Conservation (phyloP, 2,329 filamentous ascomycete species). For the Trichophyton rubrum region DNA sequence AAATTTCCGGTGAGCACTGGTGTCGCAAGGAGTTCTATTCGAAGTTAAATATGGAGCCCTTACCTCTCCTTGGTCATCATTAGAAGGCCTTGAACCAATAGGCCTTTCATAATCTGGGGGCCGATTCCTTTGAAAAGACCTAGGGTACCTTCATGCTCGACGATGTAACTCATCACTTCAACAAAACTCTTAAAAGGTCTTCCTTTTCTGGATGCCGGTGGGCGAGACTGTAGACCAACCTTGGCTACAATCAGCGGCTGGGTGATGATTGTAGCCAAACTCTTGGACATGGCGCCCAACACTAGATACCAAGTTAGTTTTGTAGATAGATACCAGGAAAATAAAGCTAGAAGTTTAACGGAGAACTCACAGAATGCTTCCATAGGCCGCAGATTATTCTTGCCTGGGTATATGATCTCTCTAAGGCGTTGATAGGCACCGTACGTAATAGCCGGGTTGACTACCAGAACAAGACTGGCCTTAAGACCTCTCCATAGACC, state of each 20-base stretch:
- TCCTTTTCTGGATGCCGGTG: conserved; percentile 68
- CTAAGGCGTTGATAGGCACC: conserved; percentile 87
- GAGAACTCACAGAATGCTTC: conserved; percentile 74
- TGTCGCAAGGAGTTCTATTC: background rate
- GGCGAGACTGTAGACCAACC: conserved; percentile 87
- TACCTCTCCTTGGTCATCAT: conserved; percentile 99
- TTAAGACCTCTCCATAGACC: conserved; percentile 93
- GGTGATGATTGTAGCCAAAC: conserved; percentile 78
- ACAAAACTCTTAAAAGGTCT: conserved; percentile 88
- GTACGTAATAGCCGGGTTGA: conserved; percentile 96
- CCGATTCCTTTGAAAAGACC: conserved; percentile 96
- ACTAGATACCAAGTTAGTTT: conserved; percentile 40
- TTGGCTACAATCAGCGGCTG: conserved; percentile 97
- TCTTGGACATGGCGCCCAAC: conserved; percentile 84
- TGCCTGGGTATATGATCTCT: conserved; percentile 63
- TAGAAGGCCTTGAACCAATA: conserved; percentile 84
- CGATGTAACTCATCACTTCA: conserved; percentile 90
- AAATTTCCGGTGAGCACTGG: background rate
- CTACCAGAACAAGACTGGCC: conserved; percentile 84
- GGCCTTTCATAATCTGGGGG: conserved; percentile 82
- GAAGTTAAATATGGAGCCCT: conserved; percentile 14
- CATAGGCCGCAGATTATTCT: conserved; percentile 60
- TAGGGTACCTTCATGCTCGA: conserved; percentile 68
- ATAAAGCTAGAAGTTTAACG: background rate
- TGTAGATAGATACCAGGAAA: conserved; percentile 3